Base-by-base conservation (phyloP, 805 yeast species). In the Saturnispora serradocipensis region DNA sequence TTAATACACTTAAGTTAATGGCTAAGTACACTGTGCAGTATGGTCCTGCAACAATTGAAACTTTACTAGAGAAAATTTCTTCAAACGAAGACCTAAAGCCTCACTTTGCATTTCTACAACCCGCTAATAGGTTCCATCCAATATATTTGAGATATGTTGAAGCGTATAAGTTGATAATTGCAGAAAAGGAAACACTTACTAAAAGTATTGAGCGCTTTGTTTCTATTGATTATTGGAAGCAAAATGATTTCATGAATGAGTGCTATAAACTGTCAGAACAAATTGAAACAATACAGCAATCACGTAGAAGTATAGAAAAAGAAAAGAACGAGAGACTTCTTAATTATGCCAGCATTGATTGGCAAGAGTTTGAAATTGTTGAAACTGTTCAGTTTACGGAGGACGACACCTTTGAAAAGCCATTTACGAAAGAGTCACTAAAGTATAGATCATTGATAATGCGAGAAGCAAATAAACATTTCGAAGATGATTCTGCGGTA, bases 361-460 rank as follows among this genome's bases (percentile, higher is more conserved):
- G 99, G 99, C 82, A 82, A 51, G 87, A 86, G 55, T 91, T 90
- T 61, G 72, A 75, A 2, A 72, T 87, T 16, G 84, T 87, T 7
- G 88, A 82, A 47, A 80, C 83, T 2, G 72, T 89, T 13, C 80
- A 75, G 46, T 84, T 88, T 57, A 78, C 78, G 15, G 81, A 79
- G 2, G 66, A 78, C 6, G 89, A 83, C 63, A 84, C 80, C 48
- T 67, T 82, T 48, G 72, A 77, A 0, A 58, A 62, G 9, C 87
- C 95, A 0, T 62, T 84, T 48, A 69, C 73, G 3, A 68, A 83
- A 45, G 74, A 78, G 8, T 84, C 82, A 32, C 67, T 86, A 20
- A 76, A 84, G 56, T 76, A 73, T 56, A 71, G 91, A 46, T 76
- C 88, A 1, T 68, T 86, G 49, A 76, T 77, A 49, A 72, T 80